phyloP scores from a whole-genome alignment of 768 basidiomycete genomes.

The Pleurotus cornucopiae region DNA sequence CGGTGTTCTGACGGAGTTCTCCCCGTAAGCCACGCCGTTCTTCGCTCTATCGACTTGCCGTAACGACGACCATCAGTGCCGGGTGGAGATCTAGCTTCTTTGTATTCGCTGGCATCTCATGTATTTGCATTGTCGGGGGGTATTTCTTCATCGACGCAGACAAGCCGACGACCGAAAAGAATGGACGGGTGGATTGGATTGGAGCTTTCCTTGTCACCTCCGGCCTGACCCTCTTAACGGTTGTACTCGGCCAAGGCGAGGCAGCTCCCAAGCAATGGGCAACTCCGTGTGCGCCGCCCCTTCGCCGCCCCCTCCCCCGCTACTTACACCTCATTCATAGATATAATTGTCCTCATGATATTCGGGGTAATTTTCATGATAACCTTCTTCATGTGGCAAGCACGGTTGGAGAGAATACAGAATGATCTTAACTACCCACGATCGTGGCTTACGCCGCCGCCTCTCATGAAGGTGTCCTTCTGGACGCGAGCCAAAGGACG shows the following conservation, averaged over 20 bases:
- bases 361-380: constrained; percentile 52
- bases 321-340: constrained; percentile 25
- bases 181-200: constrained; percentile 68
- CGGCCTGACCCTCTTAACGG: constrained; percentile 67
- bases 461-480: constrained; percentile 58
- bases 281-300: constrained; percentile 30
- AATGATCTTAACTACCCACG: constrained; percentile 15
- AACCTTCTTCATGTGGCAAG: constrained; percentile 65
- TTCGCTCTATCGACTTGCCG: background rate
- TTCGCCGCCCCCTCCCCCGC: background rate
- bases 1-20: constrained; percentile 62
- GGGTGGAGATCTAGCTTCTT: constrained; percentile 69
- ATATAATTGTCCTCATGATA: constrained; percentile 69
- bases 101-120: constrained; percentile 53
- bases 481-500: constrained; percentile 62
- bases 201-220: constrained; percentile 61
- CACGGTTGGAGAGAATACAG: constrained; percentile 45
- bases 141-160: constrained; percentile 63
- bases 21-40: constrained; percentile 24
- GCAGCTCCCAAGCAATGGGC: constrained; percentile 57
- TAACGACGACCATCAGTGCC: constrained; percentile 20
- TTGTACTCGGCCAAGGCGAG: constrained; percentile 67
- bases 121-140: constrained; percentile 48
- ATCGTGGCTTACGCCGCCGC: constrained; percentile 42
- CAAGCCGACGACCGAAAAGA: constrained; percentile 31